Evolutionary conservation across 495 filamentous ascomycete species (phyloP).

Genomic region (Peziza echinospora): DNA sequence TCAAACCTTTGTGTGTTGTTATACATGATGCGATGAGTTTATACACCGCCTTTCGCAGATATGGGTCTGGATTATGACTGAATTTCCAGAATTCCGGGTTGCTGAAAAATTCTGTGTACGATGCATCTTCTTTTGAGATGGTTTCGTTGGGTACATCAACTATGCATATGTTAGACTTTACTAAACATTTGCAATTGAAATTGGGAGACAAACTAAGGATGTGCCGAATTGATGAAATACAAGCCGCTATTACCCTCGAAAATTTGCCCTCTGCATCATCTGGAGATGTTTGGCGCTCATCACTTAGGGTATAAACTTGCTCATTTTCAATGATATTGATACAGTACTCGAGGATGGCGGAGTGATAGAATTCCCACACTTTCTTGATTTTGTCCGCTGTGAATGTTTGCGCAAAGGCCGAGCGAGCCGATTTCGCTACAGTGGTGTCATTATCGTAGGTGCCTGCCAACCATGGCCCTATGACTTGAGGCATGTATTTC

Average conservation of each 20-base stretch:
- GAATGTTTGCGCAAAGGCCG: slow-evolving; percentile 52
- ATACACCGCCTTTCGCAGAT: slow-evolving; percentile 48
- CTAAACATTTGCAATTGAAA: no score
- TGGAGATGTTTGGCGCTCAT: slow-evolving; percentile 57
- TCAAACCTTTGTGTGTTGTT: neutral
- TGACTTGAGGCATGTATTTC: slow-evolving; percentile 48
- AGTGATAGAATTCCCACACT: slow-evolving; percentile 58
- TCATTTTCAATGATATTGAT: slow-evolving; percentile 54
- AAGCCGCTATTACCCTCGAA: slow-evolving; percentile 49
- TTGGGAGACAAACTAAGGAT: slow-evolving; percentile 26
- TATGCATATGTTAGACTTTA: slow-evolving; percentile 2
- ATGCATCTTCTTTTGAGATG: slow-evolving; percentile 27
- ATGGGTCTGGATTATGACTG: slow-evolving; percentile 40
- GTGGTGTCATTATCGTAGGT: slow-evolving; percentile 63
- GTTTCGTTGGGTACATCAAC: slow-evolving; percentile 22
- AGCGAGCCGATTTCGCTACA: slow-evolving; percentile 48
- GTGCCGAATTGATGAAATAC: slow-evolving; percentile 33
- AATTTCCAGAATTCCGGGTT: slow-evolving; percentile 59
- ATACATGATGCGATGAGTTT: slow-evolving; percentile 30
- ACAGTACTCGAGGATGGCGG: slow-evolving; percentile 57
- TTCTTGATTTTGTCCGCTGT: slow-evolving; percentile 49
- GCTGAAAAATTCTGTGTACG: slow-evolving; percentile 35
- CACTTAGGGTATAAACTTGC: slow-evolving; percentile 59
- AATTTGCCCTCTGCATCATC: slow-evolving; percentile 78
- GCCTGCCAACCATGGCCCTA: slow-evolving; percentile 74